These are phyloP conservation scores for Rhizopus arrhizus DNA, from an alignment of 371 early-diverging fungal genomes.

Conservation along the genomic window DNA sequence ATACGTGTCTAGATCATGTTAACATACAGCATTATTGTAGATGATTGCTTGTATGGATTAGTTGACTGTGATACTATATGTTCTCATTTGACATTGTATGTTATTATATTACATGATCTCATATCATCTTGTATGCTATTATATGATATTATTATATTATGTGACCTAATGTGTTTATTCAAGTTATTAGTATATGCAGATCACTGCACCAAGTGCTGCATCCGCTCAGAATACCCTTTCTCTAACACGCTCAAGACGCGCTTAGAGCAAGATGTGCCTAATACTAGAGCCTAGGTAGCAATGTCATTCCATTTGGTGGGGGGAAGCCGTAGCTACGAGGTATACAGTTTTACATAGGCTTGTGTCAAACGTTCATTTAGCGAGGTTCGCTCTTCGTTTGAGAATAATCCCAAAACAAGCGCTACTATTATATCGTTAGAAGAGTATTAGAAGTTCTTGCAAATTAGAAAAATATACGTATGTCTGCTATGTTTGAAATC, in stretches of 20 bases:
- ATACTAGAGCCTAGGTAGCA: conserved; percentile 10
- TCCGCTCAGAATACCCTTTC: conserved; percentile 11
- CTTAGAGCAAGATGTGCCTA: conserved; percentile 15
- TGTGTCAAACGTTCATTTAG: conserved; percentile 9
- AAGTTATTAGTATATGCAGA: conserved; percentile 13
- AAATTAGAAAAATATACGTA: conserved; percentile 6
- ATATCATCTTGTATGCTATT: conserved; percentile 4
- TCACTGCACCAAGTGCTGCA: conserved; percentile 12
- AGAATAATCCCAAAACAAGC: conserved; percentile 9
- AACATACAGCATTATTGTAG: conserved; percentile 11
- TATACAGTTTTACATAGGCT: conserved; percentile 14
- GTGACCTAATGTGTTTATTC: conserved; percentile 14
- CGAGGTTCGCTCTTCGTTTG: conserved; percentile 7
- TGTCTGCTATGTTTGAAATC: conserved; percentile 10
- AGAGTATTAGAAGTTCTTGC: conserved; percentile 8
- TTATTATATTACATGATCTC: conserved; percentile 1
- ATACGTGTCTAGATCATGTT: conserved; percentile 13
- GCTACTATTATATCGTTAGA: conserved; percentile 10
- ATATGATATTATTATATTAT: conserved; percentile 10
- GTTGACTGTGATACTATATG: conserved; percentile 13
- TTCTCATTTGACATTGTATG: conserved; percentile 12
- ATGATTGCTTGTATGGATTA: conserved; percentile 6
- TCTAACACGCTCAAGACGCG: conserved; percentile 11
- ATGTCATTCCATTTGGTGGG: conserved; percentile 10
- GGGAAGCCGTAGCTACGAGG: conserved; percentile 14